phyloP scores from a whole-genome alignment of 2,329 filamentous ascomycete species.

The Meredithiella fracta region DNA sequence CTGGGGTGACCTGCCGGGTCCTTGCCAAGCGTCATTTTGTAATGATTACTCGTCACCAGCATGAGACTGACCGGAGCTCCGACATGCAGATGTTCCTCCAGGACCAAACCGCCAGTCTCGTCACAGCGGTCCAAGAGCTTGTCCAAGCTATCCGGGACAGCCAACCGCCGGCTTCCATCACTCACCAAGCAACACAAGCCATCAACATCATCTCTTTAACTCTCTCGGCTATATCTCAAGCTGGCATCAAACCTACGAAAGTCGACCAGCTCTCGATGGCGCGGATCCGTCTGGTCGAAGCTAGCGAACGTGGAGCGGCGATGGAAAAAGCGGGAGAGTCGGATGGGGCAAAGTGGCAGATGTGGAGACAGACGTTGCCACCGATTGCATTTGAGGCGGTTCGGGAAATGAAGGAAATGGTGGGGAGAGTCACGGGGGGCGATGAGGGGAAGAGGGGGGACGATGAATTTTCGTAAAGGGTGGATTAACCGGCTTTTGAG shows the following conservation, averaged over 20 bases:
- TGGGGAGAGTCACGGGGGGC: conserved; percentile 27
- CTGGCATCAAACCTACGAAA: conserved; percentile 35
- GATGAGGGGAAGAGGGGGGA: conserved; percentile 19
- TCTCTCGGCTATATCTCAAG: conserved; percentile 45
- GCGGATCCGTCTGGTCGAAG: conserved; percentile 47
- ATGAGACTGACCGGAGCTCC: conserved; percentile 14
- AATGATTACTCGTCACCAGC: conserved; percentile 13
- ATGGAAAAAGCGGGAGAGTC: conserved; percentile 39
- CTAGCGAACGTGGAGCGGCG: conserved; percentile 29
- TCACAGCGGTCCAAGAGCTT: conserved; percentile 68
- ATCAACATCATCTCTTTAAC: conserved; percentile 42
- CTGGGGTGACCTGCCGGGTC: too few species aligned
- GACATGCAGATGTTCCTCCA: conserved; percentile 52
- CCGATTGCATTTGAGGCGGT: conserved; percentile 80
- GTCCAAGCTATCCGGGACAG: conserved; percentile 55
- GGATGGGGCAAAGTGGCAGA: conserved; percentile 37
- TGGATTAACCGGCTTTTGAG: background rate
- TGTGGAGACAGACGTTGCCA: conserved; percentile 55
- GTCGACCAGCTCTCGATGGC: conserved; percentile 43
- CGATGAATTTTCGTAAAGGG: conserved; percentile 32
- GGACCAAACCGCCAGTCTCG: conserved; percentile 62
- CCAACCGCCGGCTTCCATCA: conserved; percentile 33
- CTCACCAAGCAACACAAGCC: background rate
- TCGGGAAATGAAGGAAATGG: conserved; percentile 60
- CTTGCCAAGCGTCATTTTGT: too few species aligned